phyloP scores from a whole-genome alignment of 306 rosid species.

The Medicago ruthenica region DNA sequence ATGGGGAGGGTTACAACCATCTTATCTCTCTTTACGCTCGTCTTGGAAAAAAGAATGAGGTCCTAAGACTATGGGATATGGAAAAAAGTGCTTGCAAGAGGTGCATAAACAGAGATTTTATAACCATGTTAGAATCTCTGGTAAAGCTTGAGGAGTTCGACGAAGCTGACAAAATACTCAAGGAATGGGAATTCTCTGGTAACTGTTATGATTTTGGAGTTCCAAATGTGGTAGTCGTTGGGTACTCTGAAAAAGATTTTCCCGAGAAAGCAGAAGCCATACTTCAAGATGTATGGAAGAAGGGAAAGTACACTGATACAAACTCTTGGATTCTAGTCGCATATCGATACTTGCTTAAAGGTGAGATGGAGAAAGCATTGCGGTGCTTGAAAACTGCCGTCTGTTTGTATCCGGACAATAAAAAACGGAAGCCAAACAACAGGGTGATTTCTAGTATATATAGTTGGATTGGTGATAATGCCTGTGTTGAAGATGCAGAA shows the following conservation, averaged over 20 bases:
- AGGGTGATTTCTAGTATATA: slow-evolving; percentile 46
- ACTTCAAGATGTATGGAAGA: slow-evolving; percentile 60
- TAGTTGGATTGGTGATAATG: slow-evolving; percentile 70
- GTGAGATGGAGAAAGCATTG: slow-evolving; percentile 64
- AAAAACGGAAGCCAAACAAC: slow-evolving; percentile 66
- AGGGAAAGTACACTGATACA: slow-evolving; percentile 62
- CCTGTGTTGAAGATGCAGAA: slow-evolving; percentile 65
- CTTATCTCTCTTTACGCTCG: slow-evolving; percentile 72
- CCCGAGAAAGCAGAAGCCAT: slow-evolving; percentile 69
- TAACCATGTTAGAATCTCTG: slow-evolving; percentile 62
- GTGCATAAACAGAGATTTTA: slow-evolving; percentile 76
- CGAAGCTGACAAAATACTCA: slow-evolving; percentile 70
- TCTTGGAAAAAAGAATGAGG: slow-evolving; percentile 67
- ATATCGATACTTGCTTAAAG: slow-evolving; percentile 53
- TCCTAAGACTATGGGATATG: slow-evolving; percentile 70
- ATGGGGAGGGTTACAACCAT: slow-evolving; percentile 68
- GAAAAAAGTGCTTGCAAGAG: slow-evolving; percentile 72
- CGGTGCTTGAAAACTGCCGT: slow-evolving; percentile 65
- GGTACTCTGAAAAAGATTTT: slow-evolving; percentile 59
- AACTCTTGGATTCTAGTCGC: slow-evolving; percentile 73
- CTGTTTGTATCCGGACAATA: slow-evolving; percentile 43
- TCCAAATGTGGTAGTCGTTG: slow-evolving; percentile 59
- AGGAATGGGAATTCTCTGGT: slow-evolving; percentile 82
- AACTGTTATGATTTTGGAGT: slow-evolving; percentile 75
- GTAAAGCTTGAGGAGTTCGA: slow-evolving; percentile 68